Base-by-base conservation (phyloP, 2,329 filamentous ascomycete species). In the Scedosporium dehoogii region DNA sequence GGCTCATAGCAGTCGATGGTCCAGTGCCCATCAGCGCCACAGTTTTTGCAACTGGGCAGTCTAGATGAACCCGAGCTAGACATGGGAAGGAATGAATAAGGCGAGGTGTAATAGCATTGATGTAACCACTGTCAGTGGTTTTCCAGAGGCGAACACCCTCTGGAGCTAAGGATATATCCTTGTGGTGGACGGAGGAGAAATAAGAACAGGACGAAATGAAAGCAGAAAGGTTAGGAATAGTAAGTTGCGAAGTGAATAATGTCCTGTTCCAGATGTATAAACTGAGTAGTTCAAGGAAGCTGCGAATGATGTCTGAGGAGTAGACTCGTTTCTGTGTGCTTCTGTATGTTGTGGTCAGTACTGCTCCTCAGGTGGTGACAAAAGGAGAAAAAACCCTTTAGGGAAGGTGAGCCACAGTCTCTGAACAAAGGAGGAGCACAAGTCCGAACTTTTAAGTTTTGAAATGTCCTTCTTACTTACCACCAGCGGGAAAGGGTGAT, bases 1-100 rank as follows among this genome's bases (percentile, higher is more conserved):
- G 78, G 76, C 64, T 82, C 77, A 6, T 80, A 81, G 68, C 81
- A 85, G 59, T 79, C 79, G 60, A 82, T 72, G 12, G 79, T 73
- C 74, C 80, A 83, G 68, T 85, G 82, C 3, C 79, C 78, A 33
- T 72, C 70, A 58, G 71, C 69, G 60, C 80, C 80, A 66, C 82
- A 85, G 67, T 83, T 84, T 69, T 82, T 83, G 70, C 82, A 85
- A 65, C 75, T 70, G 59, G 74, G 68, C 63, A 76, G 73, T 56
- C 75, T 58, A 27, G 44, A 62, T 12, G 25, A 46, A 44, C 9
- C 44, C 46, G 33, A 21, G 44, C 14, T 44, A 10, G 60, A 56
- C 53, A 62, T 58, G 18, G 33, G 33, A 29, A 51, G 2, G 27
- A 29, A 59, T 38, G 44, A 51, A 56, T 57, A 25, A 23, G 12